A percentile compares a stretch with the other conserved stretches of the same genome.
Evolutionary conservation across 2,329 filamentous ascomycete genomes (phyloP).

Genomic region (Ustulina deusta): DNA sequence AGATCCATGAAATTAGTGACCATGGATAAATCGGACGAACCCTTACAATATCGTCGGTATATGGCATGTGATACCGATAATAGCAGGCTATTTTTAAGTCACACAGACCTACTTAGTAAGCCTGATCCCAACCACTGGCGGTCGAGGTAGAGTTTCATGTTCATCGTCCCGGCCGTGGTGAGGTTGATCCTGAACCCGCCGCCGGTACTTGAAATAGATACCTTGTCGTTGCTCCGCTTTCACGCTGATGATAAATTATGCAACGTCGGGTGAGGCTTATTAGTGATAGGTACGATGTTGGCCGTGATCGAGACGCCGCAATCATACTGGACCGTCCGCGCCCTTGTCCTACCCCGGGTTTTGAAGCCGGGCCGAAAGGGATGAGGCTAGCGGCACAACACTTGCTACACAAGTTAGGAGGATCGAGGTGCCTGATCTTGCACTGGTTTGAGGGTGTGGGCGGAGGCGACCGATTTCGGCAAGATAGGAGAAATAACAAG

Average conservation of each 20-base stretch:
- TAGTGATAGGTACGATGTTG: slow-evolving; percentile 9
- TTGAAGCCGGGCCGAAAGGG: slow-evolving; percentile 45
- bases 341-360: slow-evolving; percentile 45
- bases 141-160: slow-evolving; percentile 22
- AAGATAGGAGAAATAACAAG: slow-evolving; percentile 15
- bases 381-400: slow-evolving; percentile 35
- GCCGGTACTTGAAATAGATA: slow-evolving; percentile 27
- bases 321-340: slow-evolving; percentile 9
- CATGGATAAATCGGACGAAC: slow-evolving; percentile 20
- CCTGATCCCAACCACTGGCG: slow-evolving; percentile 2
- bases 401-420: slow-evolving; percentile 29
- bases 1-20: slow-evolving; percentile 1
- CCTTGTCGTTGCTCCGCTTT: slow-evolving; percentile 24
- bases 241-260: not conserved
- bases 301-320: slow-evolving; percentile 17
- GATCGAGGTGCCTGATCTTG: slow-evolving; percentile 21
- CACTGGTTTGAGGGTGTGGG: slow-evolving; percentile 20
- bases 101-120: not conserved
- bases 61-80: slow-evolving; percentile 31
- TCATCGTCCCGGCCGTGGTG: slow-evolving; percentile 13
- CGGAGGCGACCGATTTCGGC: slow-evolving; percentile 32
- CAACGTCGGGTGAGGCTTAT: slow-evolving; percentile 17
- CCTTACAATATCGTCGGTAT: slow-evolving; percentile 10
- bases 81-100: slow-evolving; percentile 30
- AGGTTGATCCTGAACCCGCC: slow-evolving; percentile 16